Conservation (phyloP, 306 rosid genomes). For the Senna siamea region DNA sequence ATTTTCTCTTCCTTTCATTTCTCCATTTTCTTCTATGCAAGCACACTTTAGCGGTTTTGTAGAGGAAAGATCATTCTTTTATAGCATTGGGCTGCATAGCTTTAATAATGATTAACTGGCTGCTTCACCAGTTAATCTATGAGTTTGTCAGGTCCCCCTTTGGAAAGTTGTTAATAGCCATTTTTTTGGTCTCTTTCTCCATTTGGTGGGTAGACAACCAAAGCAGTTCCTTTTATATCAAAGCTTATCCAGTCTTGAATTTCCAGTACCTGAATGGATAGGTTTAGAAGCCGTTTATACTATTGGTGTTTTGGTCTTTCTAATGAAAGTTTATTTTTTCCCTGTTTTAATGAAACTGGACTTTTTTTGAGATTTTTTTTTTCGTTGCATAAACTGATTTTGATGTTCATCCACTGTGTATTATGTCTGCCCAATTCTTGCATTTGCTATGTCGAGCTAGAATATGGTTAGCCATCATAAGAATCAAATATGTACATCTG, state of each 20-base stretch:
- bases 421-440: neutral
- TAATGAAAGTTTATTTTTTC: neutral
- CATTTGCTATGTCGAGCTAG: neutral
- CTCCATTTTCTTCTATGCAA: too few species aligned
- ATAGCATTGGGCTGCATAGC: neutral
- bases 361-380: neutral
- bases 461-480: neutral
- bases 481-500: neutral
- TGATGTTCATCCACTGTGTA: neutral
- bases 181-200: neutral
- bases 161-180: neutral
- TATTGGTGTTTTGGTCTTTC: neutral
- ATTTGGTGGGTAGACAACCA: constrained; percentile 2
- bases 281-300: constrained; percentile 1
- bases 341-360: neutral
- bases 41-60: too few species aligned
- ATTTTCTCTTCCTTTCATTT: neutral
- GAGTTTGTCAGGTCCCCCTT: neutral
- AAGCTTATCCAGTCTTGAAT: constrained; percentile 10
- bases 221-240: constrained; percentile 19
- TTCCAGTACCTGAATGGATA: constrained; percentile 12
- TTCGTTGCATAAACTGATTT: neutral
- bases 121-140: neutral
- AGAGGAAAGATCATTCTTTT: too few species aligned
- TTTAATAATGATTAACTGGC: neutral